Conservation (phyloP, 495 filamentous ascomycete species). For the Talaromyces ruber region DNA sequence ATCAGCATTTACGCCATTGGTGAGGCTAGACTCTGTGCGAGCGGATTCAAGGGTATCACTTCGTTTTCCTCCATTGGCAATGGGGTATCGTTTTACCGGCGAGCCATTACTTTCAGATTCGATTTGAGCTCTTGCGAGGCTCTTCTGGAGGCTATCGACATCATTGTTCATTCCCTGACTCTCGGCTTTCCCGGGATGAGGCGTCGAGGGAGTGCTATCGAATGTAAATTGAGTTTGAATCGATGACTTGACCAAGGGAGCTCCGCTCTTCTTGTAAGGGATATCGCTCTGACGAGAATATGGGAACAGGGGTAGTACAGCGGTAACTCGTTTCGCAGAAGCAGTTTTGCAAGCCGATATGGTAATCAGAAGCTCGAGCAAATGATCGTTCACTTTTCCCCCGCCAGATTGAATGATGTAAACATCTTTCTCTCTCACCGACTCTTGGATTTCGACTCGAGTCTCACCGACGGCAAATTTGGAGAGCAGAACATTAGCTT, state of each 20-base stretch:
- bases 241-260: conserved; percentile 68
- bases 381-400: conserved; percentile 88
- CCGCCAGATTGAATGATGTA: conserved; percentile 91
- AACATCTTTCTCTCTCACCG: conserved; percentile 94
- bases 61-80: conserved; percentile 33
- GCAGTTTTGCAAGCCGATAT: conserved; percentile 97
- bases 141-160: conserved; percentile 53
- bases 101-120: conserved; percentile 28
- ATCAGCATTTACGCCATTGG: conserved; percentile 39
- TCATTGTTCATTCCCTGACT: conserved; percentile 55
- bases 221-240: conserved; percentile 72
- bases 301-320: conserved; percentile 90
- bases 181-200: conserved; percentile 57
- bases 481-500: conserved; percentile 69
- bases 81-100: conserved; percentile 29
- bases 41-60: conserved; percentile 56
- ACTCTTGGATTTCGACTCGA: conserved; percentile 89
- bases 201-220: conserved; percentile 84
- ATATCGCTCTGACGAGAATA: conserved; percentile 93
- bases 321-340: conserved; percentile 83
- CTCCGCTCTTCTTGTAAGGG: conserved; percentile 90
- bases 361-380: conserved; percentile 92
- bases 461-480: conserved; percentile 96
- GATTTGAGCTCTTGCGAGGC: conserved; percentile 52
- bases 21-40: conserved; percentile 28